Percentiles rank a stretch among this genome's conserved stretches.
Evolutionary conservation across 345 rosid species (phyloP).

Genomic region (Lumnitzera littorea): DNA sequence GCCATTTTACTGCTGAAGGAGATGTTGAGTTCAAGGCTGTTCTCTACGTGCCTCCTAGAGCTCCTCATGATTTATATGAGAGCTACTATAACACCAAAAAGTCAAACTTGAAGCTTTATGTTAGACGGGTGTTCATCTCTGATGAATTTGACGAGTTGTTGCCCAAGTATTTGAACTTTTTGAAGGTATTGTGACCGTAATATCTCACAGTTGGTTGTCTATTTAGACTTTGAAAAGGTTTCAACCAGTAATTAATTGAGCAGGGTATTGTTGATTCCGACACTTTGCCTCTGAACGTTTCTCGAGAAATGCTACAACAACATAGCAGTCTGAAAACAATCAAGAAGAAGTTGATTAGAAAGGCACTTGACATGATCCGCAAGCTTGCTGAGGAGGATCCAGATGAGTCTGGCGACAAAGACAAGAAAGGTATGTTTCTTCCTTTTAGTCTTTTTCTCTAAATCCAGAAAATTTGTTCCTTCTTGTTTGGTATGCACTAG

Average conservation of each 20-base stretch:
- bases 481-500: neutral
- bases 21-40: constrained; percentile 97
- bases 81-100: constrained; percentile 84
- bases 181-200: constrained; percentile 41
- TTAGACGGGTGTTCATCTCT: constrained; percentile 91
- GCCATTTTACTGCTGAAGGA: constrained; percentile 94
- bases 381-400: constrained; percentile 92
- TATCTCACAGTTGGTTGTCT: neutral
- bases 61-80: constrained; percentile 88
- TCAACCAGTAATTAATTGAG: constrained; percentile 13
- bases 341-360: constrained; percentile 92
- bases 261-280: constrained; percentile 99
- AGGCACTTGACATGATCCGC: constrained; percentile 95
- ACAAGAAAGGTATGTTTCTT: constrained; percentile 50
- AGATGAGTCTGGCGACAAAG: constrained; percentile 63
- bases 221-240: neutral
- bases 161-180: constrained; percentile 88
- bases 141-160: constrained; percentile 96
- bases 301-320: constrained; percentile 97
- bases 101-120: constrained; percentile 88
- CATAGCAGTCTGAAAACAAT: constrained; percentile 94
- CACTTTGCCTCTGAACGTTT: constrained; percentile 86
- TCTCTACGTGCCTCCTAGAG: constrained; percentile 92
- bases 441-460: constrained; percentile 1
- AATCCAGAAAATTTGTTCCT: neutral